These are phyloP conservation scores for Stemphylium vesicarium DNA, from an alignment of 2,329 filamentous ascomycete genomes.

Conservation along the genomic window DNA sequence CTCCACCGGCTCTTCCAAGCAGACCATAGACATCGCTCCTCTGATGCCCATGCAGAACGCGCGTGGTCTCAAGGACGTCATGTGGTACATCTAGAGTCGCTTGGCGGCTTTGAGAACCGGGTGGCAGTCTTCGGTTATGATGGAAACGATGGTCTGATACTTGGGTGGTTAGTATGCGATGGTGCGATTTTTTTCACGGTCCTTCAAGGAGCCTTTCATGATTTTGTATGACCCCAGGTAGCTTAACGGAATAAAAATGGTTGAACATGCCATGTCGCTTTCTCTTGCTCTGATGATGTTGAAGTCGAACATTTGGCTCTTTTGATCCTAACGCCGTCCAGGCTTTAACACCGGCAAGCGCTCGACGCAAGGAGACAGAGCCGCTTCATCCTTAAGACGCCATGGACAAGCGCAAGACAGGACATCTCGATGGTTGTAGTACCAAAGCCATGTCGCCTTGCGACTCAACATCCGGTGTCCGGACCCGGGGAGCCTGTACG, in stretches of 20 bases:
- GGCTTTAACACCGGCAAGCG: no score
- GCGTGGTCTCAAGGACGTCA: conserved; percentile 50
- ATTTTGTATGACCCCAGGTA: not conserved
- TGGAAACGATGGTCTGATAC: not conserved
- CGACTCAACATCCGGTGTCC: no score
- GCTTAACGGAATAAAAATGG: conserved; percentile 1
- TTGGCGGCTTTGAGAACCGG: not conserved
- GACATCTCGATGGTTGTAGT: no score
- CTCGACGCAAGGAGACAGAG: no score
- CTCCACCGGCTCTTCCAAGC: conserved; percentile 39
- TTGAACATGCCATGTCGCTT: not conserved
- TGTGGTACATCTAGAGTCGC: conserved; percentile 58
- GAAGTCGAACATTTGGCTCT: no score
- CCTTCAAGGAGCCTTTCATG: not conserved
- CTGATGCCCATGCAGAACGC: conserved; percentile 51
- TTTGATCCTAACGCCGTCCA: no score
- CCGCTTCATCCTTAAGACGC: no score
- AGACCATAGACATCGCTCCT: conserved; percentile 45
- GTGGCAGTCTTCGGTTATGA: not conserved
- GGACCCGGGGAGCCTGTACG: no score
- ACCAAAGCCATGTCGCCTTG: no score
- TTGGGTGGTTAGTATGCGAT: not conserved
- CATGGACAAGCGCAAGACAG: no score
- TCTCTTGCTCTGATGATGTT: no score
- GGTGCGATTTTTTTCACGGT: not conserved